Percentiles rank a stretch among this genome's conserved stretches.
These are phyloP conservation scores for Exophiala bonariae DNA, from an alignment of 2,329 filamentous ascomycete species.

Conservation along the genomic window DNA sequence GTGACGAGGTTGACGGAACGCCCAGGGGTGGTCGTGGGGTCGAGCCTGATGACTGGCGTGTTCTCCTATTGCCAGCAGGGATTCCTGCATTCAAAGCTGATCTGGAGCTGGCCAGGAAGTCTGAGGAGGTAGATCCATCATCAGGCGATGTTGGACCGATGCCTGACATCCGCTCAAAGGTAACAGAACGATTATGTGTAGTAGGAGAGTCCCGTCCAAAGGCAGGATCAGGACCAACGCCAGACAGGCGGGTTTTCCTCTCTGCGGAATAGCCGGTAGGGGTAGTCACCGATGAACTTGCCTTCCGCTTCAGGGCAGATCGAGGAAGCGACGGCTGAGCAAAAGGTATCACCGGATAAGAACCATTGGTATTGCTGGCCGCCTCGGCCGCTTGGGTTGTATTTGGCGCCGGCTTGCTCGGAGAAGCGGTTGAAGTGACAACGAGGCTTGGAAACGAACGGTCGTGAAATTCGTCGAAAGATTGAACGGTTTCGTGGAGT, in stretches of 20 bases:
- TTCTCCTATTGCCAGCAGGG: slow-evolving; percentile 10
- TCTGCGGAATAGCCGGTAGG: slow-evolving; percentile 10
- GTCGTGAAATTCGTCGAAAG: slow-evolving; percentile 22
- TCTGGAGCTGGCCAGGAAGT: slow-evolving; percentile 14
- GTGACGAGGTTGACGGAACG: slow-evolving; percentile 11
- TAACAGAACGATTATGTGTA: slow-evolving; percentile 17
- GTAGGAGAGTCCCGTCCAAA: slow-evolving; percentile 9
- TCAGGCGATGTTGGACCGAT: slow-evolving; percentile 23
- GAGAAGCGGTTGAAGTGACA: slow-evolving; percentile 9
- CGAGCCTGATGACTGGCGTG: slow-evolving; percentile 15
- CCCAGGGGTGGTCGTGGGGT: slow-evolving; percentile 13
- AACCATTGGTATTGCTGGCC: slow-evolving; percentile 17
- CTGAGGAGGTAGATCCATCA: slow-evolving; percentile 26
- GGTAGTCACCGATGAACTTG: slow-evolving; percentile 15
- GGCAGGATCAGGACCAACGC: slow-evolving; percentile 9
- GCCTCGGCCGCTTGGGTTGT: slow-evolving; percentile 5
- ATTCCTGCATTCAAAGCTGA: slow-evolving; percentile 6
- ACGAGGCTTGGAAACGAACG: slow-evolving; percentile 15
- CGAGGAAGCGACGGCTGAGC: slow-evolving; percentile 19
- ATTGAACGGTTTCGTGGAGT: slow-evolving; percentile 18
- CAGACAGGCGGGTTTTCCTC: slow-evolving; percentile 13
- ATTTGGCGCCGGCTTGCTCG: slow-evolving; percentile 13
- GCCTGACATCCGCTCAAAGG: slow-evolving; percentile 29
- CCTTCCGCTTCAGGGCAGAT: slow-evolving; percentile 25
- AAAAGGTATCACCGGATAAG: slow-evolving; percentile 17